Base-by-base conservation (phyloP, 139 green algal genomes). In the Chlorella sp. region DNA sequence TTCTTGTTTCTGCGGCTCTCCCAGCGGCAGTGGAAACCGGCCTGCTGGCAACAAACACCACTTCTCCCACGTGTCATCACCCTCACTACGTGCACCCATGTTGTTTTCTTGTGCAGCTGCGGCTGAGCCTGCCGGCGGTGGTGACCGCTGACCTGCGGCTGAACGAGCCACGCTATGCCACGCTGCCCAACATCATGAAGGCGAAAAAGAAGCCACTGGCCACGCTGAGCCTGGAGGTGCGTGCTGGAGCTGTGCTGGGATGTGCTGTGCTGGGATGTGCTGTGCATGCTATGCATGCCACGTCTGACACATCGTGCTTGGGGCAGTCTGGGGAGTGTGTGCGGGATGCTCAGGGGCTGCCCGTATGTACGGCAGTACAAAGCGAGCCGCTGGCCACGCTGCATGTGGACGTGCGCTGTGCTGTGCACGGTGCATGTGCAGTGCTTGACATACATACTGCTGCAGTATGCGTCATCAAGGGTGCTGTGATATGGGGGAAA, bases 291-390 rank as follows among this genome's bases (percentile, higher is more conserved):
- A 21, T 22, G 32, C 73, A 40, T 40, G n/a, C 64, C 22, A 2
- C 22, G n/a, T n/a, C n/a, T n/a, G n/a, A 71, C 64, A 32, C 64
- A 71, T 3, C 22, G 64, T 71, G 60, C 60, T 18, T 68, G 14
- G 19, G 22, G 12, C 73, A 40, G 5, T 42, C 2, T 42, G 48
- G 26, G 66, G 66, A 9, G 66, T 3, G n/a, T n/a, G n/a, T n/a
- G n/a, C n/a, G n/a, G n/a, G n/a, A 7, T 14, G 26, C 24, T 30
- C 5, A 30, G 66, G 24, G 11, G 11, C 92, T 99, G 88, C 96
- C 97, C 15, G 96, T 96, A 87, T 97, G 98, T 73, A 99, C 99
- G 96, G 96, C 97, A 75, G 96, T 97, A 66, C 99, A 98, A 93
- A 98, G 98, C 92, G 97, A 97, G 89, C 83, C 91, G 0, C 97